These are phyloP conservation scores for Neocallimastix lanati DNA, from an alignment of 192 early-diverging fungal genomes.

Conservation along the genomic window DNA sequence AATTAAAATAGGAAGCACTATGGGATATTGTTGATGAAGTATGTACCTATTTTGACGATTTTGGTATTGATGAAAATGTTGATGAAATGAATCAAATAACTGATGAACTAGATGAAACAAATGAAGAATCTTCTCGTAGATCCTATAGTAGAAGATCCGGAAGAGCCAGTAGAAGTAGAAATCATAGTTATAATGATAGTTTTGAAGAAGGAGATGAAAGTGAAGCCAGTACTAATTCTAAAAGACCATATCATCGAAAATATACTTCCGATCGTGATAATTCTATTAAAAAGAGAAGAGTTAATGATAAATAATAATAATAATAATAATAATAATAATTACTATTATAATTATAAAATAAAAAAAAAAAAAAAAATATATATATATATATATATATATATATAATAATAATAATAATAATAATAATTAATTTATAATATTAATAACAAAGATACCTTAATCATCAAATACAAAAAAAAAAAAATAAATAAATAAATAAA, in stretches of 20 bases:
- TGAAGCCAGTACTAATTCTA: background rate
- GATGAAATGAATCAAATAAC: background rate
- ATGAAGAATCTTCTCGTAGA: background rate
- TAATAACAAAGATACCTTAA: too few species aligned
- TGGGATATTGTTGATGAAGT: constrained; percentile 46
- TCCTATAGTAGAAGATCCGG: background rate
- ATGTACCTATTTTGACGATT: constrained; percentile 16
- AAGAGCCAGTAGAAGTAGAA: background rate
- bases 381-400: too few species aligned
- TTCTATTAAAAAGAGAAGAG: background rate
- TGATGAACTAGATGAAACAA: background rate
- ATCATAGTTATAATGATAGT: background rate
- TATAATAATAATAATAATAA: too few species aligned
- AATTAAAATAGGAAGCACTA: constrained; percentile 13
- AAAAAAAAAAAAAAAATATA: background rate
- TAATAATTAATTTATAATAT: too few species aligned
- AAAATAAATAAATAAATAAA: too few species aligned
- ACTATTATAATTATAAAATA: too few species aligned
- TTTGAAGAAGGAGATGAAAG: background rate
- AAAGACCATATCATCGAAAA: background rate
- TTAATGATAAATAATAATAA: background rate
- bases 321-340: too few species aligned
- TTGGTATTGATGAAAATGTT: background rate
- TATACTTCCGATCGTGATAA: background rate
- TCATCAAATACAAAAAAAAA: too few species aligned